Conservation (phyloP, 441 rosid species). For the Adansonia grandidieri region DNA sequence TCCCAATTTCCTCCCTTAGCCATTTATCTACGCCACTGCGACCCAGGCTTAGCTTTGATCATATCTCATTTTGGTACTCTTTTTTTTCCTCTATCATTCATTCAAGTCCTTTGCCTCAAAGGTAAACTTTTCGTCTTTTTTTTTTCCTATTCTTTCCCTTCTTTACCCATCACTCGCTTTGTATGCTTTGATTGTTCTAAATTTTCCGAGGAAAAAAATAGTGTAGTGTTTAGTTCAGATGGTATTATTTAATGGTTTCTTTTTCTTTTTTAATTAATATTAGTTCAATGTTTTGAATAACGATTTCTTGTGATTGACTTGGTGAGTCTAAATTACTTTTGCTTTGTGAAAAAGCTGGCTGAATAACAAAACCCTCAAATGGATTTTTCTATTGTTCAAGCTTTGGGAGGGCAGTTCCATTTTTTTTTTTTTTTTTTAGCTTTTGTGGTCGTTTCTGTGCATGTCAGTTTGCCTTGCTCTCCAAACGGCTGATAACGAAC, state of each 20-base stretch:
- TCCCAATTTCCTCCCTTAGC: not conserved
- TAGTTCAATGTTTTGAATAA: not conserved
- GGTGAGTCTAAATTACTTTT: not conserved
- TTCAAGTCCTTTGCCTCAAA: not conserved
- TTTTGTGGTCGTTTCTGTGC: not conserved
- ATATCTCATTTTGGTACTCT: not conserved
- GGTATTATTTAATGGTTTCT: not conserved
- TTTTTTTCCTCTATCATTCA: not conserved
- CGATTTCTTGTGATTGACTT: not conserved
- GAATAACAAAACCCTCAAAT: not conserved
- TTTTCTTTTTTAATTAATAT: not conserved
- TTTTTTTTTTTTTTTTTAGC: not conserved
- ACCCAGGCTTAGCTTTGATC: not conserved
- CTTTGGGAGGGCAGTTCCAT: not conserved
- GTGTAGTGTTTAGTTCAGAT: not conserved
- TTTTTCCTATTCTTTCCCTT: not conserved
- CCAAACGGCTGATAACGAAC: not conserved
- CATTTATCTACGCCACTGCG: not conserved
- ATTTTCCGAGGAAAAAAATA: not conserved
- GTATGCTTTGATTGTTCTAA: slow-evolving; percentile 1
- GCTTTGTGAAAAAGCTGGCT: not conserved
- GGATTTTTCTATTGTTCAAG: not conserved
- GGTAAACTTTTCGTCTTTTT: not conserved
- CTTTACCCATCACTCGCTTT: not conserved
- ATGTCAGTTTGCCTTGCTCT: not conserved